A percentile compares a stretch with the other conserved stretches of the same genome.
Conservation (phyloP, 768 basidiomycete genomes). For the Xerocomus potaroensis region DNA sequence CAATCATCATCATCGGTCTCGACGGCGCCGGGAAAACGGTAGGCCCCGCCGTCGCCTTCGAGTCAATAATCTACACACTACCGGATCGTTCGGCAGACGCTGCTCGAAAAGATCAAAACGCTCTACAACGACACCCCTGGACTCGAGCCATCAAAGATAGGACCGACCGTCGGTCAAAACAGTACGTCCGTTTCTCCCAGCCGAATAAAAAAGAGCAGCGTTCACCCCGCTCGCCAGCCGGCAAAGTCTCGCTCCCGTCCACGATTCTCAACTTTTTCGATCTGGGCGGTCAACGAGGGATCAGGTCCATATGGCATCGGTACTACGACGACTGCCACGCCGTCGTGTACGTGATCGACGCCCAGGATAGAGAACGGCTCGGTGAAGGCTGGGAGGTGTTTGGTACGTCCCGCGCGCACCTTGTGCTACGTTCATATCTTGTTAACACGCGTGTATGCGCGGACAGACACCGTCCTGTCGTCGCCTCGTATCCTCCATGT, state of each 20-base stretch:
- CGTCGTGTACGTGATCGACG: constrained; percentile 93
- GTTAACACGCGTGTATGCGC: too few relatives aligned
- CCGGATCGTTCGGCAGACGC: constrained; percentile 63
- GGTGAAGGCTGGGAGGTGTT: constrained; percentile 98
- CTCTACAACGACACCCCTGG: constrained; percentile 84
- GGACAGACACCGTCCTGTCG: constrained; percentile 82
- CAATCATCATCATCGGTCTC: constrained; percentile 90
- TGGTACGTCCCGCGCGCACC: constrained; percentile 48
- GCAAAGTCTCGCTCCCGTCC: constrained; percentile 88
- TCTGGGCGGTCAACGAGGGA: constrained; percentile 90
- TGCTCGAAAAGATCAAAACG: constrained; percentile 92
- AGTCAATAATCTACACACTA: too few relatives aligned
- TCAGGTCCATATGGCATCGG: constrained; percentile 88
- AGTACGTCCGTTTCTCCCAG: constrained; percentile 69
- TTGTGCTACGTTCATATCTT: not conserved
- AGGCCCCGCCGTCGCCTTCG: constrained; percentile 6
- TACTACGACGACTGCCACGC: constrained; percentile 98
- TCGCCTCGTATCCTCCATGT: constrained; percentile 87
- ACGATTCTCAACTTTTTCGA: constrained; percentile 97
- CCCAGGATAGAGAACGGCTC: constrained; percentile 82
- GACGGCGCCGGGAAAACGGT: constrained; percentile 94
- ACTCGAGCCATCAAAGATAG: constrained; percentile 89
- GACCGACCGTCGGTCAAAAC: constrained; percentile 96
- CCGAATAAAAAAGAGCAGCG: too few relatives aligned
- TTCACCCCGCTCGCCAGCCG: too few relatives aligned